Base-by-base conservation (phyloP, 2,329 filamentous ascomycete genomes). In the Ophiostoma sp. region DNA sequence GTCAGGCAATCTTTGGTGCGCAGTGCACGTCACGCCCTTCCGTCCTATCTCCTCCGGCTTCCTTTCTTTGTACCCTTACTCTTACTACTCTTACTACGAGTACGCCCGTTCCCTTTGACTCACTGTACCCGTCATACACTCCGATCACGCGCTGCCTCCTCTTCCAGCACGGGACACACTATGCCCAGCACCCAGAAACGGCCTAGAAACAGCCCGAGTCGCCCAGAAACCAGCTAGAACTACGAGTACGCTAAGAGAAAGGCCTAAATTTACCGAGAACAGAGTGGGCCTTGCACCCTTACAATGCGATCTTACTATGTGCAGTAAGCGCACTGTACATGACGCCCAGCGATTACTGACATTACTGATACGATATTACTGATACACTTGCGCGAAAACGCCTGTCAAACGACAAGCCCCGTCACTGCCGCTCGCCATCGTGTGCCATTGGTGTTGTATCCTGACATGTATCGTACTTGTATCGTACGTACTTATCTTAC, bases 191-290 rank as follows among this genome's bases (percentile, higher is more conserved):
- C 36, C 58, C 14, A 62, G 55, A 62, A 58, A 58, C 52, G 27
- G 27, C 27, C 27, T 27, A 27, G 27, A 27, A 27, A 27, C 27
- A 27, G 27, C 27, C 27, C 27, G 27, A 27, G 27, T 27, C 27
- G 27, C 27, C 27, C 27, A 27, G 27, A 27, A 27, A 49, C 6
- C 5, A 49, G 47, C 11, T 36, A 27, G n/a, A 18, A 40, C 38
- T 63, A 38, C 58, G 38, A 40, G 14, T 63, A 38, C 58, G 38
- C 58, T 27, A 42, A 63, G 9, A 60, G 55, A 60, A 38, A 60
- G 27, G 55, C 55, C 55, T 60, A 60, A 40, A 40, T 36, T 27
- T 60, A 60, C 60, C 60, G 60, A 63, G 38, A 63, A 63, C 60
- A 40, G 60, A 63, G 60, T 42, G 4, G 38, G 27, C 8, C 60